Evolutionary conservation across 1,284 basidiomycete species (phyloP), one percentile per base, ranked within the genome.

Genomic region (Inonotus obliquus): DNA sequence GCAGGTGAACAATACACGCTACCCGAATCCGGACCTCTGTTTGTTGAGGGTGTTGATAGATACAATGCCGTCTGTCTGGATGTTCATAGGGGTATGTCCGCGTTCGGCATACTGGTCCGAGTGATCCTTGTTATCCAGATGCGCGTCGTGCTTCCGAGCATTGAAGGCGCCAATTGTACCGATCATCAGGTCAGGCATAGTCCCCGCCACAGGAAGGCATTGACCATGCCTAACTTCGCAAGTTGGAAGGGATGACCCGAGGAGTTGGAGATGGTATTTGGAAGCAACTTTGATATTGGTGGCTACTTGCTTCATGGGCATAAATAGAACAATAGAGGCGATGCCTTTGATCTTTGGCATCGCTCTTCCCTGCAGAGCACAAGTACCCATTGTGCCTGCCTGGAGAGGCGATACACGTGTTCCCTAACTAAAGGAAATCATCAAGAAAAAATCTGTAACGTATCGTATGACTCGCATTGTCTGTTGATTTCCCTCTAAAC

Each of bases 171-270:
- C 37, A 39, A n/a, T 9, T 29, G 29, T 21, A 29, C 32, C 38
- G 53, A 54, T 54, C 35, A 54, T 54, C 53, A 54, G 53, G 27
- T 38, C 35, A 55, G 11, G 19, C 54, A 23, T 25, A 38, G 41
- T 37, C 29, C 39, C 21, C 23, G 49, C 47, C 56, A 58, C 44
- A 14, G 29, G 44, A 45, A 25, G 35, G 21, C 47, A 17, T 44
- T 44, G 41, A 14, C 17, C 4, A 57, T 52, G 60, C 29, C 55
- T 62, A 62, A 57, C 14, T 62, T 57, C 60, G 60, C 60, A 25
- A 62, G 45, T 57, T 54, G 35, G 60, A 32, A 62, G 45, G 47
- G 27, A 10, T 27, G 60, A 62, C 60, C 60, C 60, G 60, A 62
- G 25, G 11, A 47, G 39, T 2, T 38, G 60, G 60, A 38, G 45